phyloP scores from a whole-genome alignment of 2,329 filamentous ascomycete species.

The Taxawa tesnikishii region DNA sequence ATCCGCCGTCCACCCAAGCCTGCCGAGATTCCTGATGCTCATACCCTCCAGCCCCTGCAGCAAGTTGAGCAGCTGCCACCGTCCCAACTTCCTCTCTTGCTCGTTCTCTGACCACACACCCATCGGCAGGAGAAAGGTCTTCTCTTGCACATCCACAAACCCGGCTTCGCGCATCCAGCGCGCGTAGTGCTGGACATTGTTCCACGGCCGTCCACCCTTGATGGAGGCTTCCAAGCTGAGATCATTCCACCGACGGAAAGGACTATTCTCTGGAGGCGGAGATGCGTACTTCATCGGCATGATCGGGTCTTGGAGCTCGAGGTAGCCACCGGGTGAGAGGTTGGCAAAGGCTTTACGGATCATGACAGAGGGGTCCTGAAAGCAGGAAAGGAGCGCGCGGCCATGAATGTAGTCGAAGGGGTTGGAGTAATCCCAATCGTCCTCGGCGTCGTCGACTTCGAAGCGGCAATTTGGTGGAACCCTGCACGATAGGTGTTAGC shows the following conservation, averaged over 20 bases:
- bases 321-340: slow-evolving; percentile 14
- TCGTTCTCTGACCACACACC: slow-evolving; percentile 9
- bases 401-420: slow-evolving; percentile 3
- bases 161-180: slow-evolving; percentile 11
- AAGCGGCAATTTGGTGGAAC: slow-evolving; percentile 11
- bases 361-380: not conserved
- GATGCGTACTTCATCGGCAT: slow-evolving; percentile 8
- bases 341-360: slow-evolving; percentile 2
- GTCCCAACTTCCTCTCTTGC: not conserved
- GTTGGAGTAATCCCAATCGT: slow-evolving; percentile 9
- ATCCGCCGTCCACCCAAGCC: slow-evolving; percentile 24
- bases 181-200: slow-evolving; percentile 5
- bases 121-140: slow-evolving; percentile 14
- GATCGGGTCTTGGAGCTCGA: slow-evolving; percentile 17
- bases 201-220: slow-evolving; percentile 12
- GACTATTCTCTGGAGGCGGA: not conserved
- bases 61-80: not conserved
- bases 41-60: not conserved
- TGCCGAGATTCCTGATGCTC: slow-evolving; percentile 15
- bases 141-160: slow-evolving; percentile 12
- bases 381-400: slow-evolving; percentile 2
- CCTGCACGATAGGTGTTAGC: too few species aligned
- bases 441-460: slow-evolving; percentile 18
- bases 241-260: slow-evolving; percentile 1
- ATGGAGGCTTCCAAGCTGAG: slow-evolving; percentile 11